phyloP scores from a whole-genome alignment of 495 filamentous ascomycete genomes.

The Pyronema domesticum region DNA sequence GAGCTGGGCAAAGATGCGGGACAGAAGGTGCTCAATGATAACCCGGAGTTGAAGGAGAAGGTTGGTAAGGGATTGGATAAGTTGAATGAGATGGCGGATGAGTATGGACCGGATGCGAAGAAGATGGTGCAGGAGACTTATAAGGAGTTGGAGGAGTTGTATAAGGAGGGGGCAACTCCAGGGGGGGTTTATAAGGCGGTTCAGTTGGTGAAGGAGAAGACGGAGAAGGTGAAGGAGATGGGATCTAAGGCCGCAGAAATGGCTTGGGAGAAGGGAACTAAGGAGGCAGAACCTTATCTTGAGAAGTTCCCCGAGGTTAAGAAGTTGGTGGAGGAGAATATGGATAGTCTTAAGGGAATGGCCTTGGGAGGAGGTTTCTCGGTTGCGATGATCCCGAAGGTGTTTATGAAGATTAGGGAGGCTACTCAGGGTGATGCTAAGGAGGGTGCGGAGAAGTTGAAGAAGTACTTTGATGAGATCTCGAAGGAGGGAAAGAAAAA shows the following conservation, averaged over 20 bases:
- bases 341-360: constrained; percentile 35
- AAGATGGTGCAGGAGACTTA: constrained; percentile 50
- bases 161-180: constrained; percentile 35
- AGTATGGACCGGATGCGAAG: constrained; percentile 49
- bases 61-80: constrained; percentile 43
- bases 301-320: constrained; percentile 51
- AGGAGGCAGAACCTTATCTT: constrained; percentile 42
- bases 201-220: constrained; percentile 46
- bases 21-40: constrained; percentile 42
- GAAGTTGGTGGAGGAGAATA: constrained; percentile 44
- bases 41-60: constrained; percentile 48
- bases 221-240: constrained; percentile 39
- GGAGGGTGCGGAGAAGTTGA: constrained; percentile 35
- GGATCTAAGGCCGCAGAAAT: constrained; percentile 32
- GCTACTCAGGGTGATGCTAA: constrained; percentile 41
- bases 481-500: constrained; percentile 9
- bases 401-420: constrained; percentile 32
- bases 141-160: constrained; percentile 37
- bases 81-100: constrained; percentile 44
- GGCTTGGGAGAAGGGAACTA: constrained; percentile 43
- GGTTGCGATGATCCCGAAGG: constrained; percentile 35
- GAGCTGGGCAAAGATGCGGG: constrained; percentile 38
- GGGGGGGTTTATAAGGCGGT: constrained; percentile 35
- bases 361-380: background rate
- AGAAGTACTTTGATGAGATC: constrained; percentile 23